These are phyloP conservation scores for Ceratocystis ficicola DNA, from an alignment of 2,329 filamentous ascomycete species.

Conservation along the genomic window DNA sequence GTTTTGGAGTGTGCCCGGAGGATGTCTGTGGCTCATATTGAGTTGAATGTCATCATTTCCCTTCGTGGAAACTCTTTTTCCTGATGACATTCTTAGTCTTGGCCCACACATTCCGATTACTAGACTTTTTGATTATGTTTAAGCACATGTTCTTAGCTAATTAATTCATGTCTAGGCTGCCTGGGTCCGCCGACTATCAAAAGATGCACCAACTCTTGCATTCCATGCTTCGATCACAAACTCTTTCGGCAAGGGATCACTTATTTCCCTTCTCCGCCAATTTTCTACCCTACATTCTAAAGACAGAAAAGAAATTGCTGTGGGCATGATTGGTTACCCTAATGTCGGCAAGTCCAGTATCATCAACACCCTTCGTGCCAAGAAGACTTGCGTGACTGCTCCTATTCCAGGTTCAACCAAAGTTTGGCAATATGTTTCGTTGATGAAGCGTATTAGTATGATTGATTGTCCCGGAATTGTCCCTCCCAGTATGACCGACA, in stretches of 20 bases:
- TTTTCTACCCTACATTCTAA: conserved; percentile 74
- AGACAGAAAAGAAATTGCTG: conserved; percentile 86
- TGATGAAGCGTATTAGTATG: conserved; percentile 81
- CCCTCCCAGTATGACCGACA: conserved; percentile 72
- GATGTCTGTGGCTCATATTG: conserved; percentile 71
- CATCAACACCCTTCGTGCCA: conserved; percentile 90
- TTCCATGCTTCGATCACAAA: conserved; percentile 94
- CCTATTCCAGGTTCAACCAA: conserved; percentile 80
- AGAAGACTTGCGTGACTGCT: conserved; percentile 85
- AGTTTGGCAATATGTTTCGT: conserved; percentile 92
- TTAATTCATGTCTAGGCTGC: conserved; percentile 50
- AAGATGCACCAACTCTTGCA: conserved; percentile 84
- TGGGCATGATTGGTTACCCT: conserved; percentile 65
- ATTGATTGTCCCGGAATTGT: conserved; percentile 97
- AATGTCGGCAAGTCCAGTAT: conserved; percentile 95
- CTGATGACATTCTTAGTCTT: conserved; percentile 97
- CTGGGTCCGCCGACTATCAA: conserved; percentile 81
- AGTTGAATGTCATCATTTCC: conserved; percentile 81
- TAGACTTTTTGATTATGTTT: conserved; percentile 21
- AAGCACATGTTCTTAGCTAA: conserved; percentile 22
- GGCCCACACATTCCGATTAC: conserved; percentile 59
- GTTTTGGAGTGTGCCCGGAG: conserved; percentile 81
- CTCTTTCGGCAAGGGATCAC: conserved; percentile 86
- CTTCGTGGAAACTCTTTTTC: conserved; percentile 34
- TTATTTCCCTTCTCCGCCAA: conserved; percentile 84